Base-by-base conservation (phyloP, 2,329 filamentous ascomycete genomes). In the Thelonectria discophora region DNA sequence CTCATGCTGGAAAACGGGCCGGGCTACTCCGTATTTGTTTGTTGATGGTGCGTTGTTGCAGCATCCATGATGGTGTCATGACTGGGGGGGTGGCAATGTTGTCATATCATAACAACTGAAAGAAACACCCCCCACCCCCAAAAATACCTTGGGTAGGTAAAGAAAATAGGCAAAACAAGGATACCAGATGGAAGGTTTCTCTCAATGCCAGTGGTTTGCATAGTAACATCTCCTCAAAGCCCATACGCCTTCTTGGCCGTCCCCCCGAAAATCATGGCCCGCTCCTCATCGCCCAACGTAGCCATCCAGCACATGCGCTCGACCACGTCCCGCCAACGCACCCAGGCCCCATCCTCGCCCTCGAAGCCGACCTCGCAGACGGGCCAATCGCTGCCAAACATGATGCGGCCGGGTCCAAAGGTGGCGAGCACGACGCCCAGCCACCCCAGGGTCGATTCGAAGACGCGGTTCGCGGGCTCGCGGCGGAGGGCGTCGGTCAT, bases 341-440 rank as follows among this genome's bases (percentile, higher is more conserved):
- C 78, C 93, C 93, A 97, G 32, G 91, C 88, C 4, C 24, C 24
- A 24, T 24, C 24, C 7, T 24, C 4, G 20, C 81, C 77, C 49
- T 83, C 79, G 43, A 81, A 82, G 67, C 75, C 70, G 24, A 92
- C 79, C 64, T 92, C 94, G 78, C 93, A 97, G 1, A 97, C 90
- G 2, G 94, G 94, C 94, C 94, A 98, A 76, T 97, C 93, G 66
- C 90, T 94, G 21, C 90, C 94, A 76, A 95, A 97, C 89, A 98
- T 93, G 73, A 95, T 84, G 65, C 92, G 84, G 20, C 81, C 74
- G 0, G 90, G 79, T 1, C 90, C 88, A 72, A 97, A 97, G 1
- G 85, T 84, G 27, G 88, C 84, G 54, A 96, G 85, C 1, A 94
- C 79, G 54, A 90, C 86, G 62, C 88, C 85, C 2, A 92, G 84